Evolutionary conservation across 2,329 filamentous ascomycete species (phyloP), one percentile per base, ranked within the genome.

Genomic region (Cercospora janseana): DNA sequence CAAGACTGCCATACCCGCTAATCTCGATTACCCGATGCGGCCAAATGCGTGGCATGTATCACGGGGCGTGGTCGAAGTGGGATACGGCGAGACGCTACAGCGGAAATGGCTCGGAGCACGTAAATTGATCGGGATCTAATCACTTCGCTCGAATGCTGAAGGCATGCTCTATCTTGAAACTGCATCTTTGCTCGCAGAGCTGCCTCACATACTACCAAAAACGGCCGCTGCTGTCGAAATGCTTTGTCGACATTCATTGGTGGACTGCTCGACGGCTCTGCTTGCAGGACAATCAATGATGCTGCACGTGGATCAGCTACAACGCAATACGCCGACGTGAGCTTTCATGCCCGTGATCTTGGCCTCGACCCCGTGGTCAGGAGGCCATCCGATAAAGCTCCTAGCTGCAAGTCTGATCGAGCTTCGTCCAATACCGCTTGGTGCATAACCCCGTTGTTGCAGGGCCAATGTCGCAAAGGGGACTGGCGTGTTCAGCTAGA

Each of bases 11-110:
- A 96, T 98, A 51, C 93, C 93, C 2, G 77, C 78, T 1, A 81
- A 86, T 4, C 79, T 95, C 59, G 83, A 85, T 63, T 95, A 97
- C 68, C 92, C 93, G 2, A 82, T 98, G 59, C 52, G 56, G 12
- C 46, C 46, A 4, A 66, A 64, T 18, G 68, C 63, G 31, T 75
- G 70, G 69, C 59, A 65, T 46, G 70, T 73, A 61, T 72, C 71
- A 37, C 63, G 67, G 54, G 75, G 72, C 5, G 69, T 77, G 35
- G 70, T 75, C 16, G 74, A 75, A 64, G 55, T 77, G 49, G 75
- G 74, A 13, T 77, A 77, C 63, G 75, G 73, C 16, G 70, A 72
- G 55, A 63, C 34, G 37, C 57, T 63, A 55, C 60, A 55, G 40
- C 67, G 72, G 32, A 70, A 67, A 56, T 44, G 70, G 29, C 60